These are phyloP conservation scores for Xylariaceae sp. DNA, from an alignment of 2,329 filamentous ascomycete genomes.

Conservation along the genomic window DNA sequence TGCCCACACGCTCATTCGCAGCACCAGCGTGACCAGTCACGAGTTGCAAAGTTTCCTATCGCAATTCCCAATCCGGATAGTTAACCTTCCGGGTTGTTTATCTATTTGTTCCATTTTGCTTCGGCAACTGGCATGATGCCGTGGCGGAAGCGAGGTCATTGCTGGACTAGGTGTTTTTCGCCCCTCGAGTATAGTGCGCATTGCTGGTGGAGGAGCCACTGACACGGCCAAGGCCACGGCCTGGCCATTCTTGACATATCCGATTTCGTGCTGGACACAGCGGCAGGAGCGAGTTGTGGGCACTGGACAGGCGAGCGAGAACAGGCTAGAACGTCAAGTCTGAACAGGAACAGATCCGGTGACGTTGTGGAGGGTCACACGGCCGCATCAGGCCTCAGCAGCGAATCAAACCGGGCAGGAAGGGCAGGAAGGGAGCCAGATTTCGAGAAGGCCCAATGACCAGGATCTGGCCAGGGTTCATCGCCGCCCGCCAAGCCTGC, in stretches of 20 bases:
- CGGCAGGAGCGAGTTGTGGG: neutral
- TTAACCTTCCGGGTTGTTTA: neutral
- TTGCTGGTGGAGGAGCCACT: neutral
- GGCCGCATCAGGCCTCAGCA: constrained; percentile 16
- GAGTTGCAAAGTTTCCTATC: constrained; percentile 1
- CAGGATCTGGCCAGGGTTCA: neutral
- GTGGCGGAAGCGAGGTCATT: constrained; percentile 8
- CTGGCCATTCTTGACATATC: neutral
- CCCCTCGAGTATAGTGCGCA: neutral
- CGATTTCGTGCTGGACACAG: neutral
- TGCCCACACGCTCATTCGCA: constrained; percentile 13
- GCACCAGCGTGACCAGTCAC: constrained; percentile 19
- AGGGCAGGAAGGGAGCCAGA: neutral
- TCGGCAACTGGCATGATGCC: constrained; percentile 3
- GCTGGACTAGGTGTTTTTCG: neutral
- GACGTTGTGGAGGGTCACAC: constrained; percentile 17
- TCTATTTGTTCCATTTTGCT: neutral
- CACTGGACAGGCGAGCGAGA: neutral
- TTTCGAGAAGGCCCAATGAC: constrained; percentile 6
- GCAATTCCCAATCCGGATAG: constrained; percentile 6
- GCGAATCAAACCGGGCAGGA: constrained; percentile 4
- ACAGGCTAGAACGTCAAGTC: constrained; percentile 3
- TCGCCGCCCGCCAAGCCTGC: neutral
- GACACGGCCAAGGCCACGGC: neutral
- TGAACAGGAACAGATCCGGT: constrained; percentile 15